Evolutionary conservation across 2,329 filamentous ascomycete genomes (phyloP).

Genomic region (Tolypocladium nubicola): DNA sequence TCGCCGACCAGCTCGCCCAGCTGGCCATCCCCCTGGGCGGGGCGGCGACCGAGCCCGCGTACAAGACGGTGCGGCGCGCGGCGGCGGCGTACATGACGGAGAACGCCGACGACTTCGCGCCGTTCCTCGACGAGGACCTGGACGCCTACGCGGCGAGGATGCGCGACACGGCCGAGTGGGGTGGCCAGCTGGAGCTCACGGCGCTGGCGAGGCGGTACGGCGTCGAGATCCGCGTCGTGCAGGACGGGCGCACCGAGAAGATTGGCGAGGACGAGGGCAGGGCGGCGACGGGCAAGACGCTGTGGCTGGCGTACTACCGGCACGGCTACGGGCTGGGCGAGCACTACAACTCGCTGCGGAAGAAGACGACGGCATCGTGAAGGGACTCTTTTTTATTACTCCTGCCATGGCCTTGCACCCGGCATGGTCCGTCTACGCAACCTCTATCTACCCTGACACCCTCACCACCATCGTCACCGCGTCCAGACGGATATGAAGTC

Average conservation of each 20-base stretch:
- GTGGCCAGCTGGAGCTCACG: conserved; percentile 80
- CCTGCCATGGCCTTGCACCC: background rate
- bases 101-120: conserved; percentile 71
- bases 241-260: conserved; percentile 70
- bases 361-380: conserved; percentile 13
- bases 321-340: conserved; percentile 91
- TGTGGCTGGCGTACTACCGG: conserved; percentile 93
- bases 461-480: conserved; percentile 11
- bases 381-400: background rate
- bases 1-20: conserved; percentile 69
- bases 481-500: conserved; percentile 48
- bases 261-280: conserved; percentile 42
- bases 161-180: conserved; percentile 86
- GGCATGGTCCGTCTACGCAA: background rate
- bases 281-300: conserved; percentile 35
- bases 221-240: conserved; percentile 74
- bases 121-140: conserved; percentile 77
- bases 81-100: conserved; percentile 68
- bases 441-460: background rate
- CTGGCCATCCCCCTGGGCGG: conserved; percentile 23
- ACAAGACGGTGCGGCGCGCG: conserved; percentile 55
- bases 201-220: conserved; percentile 75
- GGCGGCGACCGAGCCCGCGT: conserved; percentile 30
- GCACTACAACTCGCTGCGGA: conserved; percentile 86
- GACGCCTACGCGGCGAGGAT: conserved; percentile 66